Percentiles rank a stretch among this genome's conserved stretches.
phyloP scores from a whole-genome alignment of 495 filamentous ascomycete genomes.

The Neurospora sp. region DNA sequence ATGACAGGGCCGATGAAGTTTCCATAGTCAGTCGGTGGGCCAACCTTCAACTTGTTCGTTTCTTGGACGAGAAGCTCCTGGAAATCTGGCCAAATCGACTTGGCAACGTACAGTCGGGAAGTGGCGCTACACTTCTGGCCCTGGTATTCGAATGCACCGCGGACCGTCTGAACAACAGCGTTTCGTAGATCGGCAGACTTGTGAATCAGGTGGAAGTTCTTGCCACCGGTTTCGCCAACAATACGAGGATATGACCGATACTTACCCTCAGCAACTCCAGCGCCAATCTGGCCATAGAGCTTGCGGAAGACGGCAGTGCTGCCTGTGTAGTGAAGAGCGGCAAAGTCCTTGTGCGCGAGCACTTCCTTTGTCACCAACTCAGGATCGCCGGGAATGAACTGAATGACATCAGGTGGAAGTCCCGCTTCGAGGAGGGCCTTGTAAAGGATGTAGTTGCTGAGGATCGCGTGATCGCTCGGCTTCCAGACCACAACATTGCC shows the following conservation, averaged over 20 bases:
- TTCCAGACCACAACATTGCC: slow-evolving; percentile 90
- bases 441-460: slow-evolving; percentile 65
- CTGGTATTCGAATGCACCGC: slow-evolving; percentile 83
- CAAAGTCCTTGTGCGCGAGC: slow-evolving; percentile 59
- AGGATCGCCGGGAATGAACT: slow-evolving; percentile 74
- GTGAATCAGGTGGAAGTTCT: slow-evolving; percentile 87
- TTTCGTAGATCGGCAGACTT: slow-evolving; percentile 61
- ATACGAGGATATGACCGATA: slow-evolving; percentile 72
- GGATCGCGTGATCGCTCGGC: slow-evolving; percentile 67
- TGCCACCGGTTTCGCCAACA: slow-evolving; percentile 80
- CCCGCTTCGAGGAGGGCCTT: slow-evolving; percentile 83
- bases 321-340: slow-evolving; percentile 72
- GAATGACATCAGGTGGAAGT: slow-evolving; percentile 68
- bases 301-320: slow-evolving; percentile 72
- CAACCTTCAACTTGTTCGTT: slow-evolving; percentile 55
- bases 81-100: slow-evolving; percentile 60
- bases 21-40: slow-evolving; percentile 55
- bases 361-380: slow-evolving; percentile 60
- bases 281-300: slow-evolving; percentile 60
- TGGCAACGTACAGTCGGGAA: slow-evolving; percentile 64
- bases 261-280: slow-evolving; percentile 53
- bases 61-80: slow-evolving; percentile 50
- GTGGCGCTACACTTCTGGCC: slow-evolving; percentile 85
- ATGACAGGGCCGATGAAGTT: slow-evolving; percentile 75
- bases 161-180: slow-evolving; percentile 69